Percentiles rank a stretch among this genome's conserved stretches.
phyloP scores from a whole-genome alignment of 2,329 filamentous ascomycete species.

The Aspergillus terreus region DNA sequence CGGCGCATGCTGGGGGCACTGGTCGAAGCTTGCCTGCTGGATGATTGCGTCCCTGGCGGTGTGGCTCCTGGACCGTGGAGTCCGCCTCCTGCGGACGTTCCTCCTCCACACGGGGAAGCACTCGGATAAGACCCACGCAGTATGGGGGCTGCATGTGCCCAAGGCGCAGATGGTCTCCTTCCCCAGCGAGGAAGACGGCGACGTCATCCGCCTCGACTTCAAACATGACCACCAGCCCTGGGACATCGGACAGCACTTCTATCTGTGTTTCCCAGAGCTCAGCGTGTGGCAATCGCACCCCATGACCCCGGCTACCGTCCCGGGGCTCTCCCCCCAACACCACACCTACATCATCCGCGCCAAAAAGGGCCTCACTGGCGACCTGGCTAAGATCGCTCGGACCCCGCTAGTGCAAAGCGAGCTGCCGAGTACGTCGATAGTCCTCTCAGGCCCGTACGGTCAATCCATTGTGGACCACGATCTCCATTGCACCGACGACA shows the following conservation, averaged over 20 bases:
- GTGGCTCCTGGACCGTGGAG: constrained; percentile 61
- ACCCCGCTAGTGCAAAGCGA: constrained; percentile 22
- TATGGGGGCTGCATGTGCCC: constrained; percentile 51
- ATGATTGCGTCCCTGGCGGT: constrained; percentile 63
- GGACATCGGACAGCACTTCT: constrained; percentile 68
- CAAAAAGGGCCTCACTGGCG: constrained; percentile 36
- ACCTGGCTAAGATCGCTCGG: constrained; percentile 21
- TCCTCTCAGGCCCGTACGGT: constrained; percentile 64
- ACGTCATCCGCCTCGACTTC: constrained; percentile 65
- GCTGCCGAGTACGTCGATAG: constrained; percentile 28
- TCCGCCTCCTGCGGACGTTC: constrained; percentile 56
- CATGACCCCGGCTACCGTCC: constrained; percentile 61
- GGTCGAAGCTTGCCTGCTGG: constrained; percentile 65
- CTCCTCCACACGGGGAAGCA: constrained; percentile 59
- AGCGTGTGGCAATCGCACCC: constrained; percentile 71
- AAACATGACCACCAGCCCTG: constrained; percentile 59
- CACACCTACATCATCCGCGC: constrained; percentile 47
- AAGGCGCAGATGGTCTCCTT: constrained; percentile 53
- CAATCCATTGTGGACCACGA: constrained; percentile 45
- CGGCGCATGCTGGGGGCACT: constrained; percentile 72
- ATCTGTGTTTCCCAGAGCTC: constrained; percentile 62
- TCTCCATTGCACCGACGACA: constrained; percentile 35
- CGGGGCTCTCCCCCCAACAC: constrained; percentile 29
- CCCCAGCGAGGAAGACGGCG: constrained; percentile 54
- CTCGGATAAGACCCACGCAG: constrained; percentile 29